These are phyloP conservation scores for Beauveria rudraprayagi DNA, from an alignment of 2,329 filamentous ascomycete genomes.

Conservation along the genomic window DNA sequence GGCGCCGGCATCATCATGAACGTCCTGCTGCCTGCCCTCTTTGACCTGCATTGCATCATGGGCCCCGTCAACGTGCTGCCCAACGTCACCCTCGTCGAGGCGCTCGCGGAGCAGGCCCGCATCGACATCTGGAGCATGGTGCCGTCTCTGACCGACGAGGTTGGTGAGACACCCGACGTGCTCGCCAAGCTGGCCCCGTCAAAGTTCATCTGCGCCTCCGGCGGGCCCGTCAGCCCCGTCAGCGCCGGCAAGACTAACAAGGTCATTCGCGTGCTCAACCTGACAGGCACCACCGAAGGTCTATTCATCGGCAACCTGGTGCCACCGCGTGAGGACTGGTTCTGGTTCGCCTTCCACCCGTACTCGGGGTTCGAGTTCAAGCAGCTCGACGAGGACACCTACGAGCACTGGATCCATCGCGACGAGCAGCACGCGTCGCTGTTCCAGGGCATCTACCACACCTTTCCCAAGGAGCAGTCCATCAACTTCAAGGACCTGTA, in stretches of 20 bases:
- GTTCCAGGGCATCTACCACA: constrained; percentile 27
- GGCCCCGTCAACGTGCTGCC: constrained; percentile 27
- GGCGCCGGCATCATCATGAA: constrained; percentile 35
- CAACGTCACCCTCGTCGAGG: constrained; percentile 27
- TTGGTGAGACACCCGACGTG: constrained; percentile 23
- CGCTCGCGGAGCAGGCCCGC: constrained; percentile 23
- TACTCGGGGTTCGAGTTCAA: constrained; percentile 28
- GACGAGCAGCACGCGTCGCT: constrained; percentile 20
- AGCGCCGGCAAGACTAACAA: constrained; percentile 24
- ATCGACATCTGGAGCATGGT: constrained; percentile 33
- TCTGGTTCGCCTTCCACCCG: constrained; percentile 26
- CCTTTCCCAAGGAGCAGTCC: constrained; percentile 20
- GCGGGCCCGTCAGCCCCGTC: constrained; percentile 23
- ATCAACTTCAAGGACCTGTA: constrained; percentile 26
- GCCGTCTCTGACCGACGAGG: constrained; percentile 27
- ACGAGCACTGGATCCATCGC: constrained; percentile 25
- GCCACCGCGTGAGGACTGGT: constrained; percentile 21
- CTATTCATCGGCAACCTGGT: constrained; percentile 26
- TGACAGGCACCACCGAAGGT: constrained; percentile 27
- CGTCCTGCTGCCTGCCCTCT: constrained; percentile 29
- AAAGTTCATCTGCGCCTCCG: constrained; percentile 30
- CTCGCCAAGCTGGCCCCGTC: constrained; percentile 23
- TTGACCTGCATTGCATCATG: constrained; percentile 27
- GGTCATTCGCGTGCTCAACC: constrained; percentile 24
- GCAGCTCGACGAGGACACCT: constrained; percentile 21